A percentile compares a stretch with the other conserved stretches of the same genome.
Evolutionary conservation across 495 filamentous ascomycete genomes (phyloP).

Genomic region (Glarea lozoyensis): DNA sequence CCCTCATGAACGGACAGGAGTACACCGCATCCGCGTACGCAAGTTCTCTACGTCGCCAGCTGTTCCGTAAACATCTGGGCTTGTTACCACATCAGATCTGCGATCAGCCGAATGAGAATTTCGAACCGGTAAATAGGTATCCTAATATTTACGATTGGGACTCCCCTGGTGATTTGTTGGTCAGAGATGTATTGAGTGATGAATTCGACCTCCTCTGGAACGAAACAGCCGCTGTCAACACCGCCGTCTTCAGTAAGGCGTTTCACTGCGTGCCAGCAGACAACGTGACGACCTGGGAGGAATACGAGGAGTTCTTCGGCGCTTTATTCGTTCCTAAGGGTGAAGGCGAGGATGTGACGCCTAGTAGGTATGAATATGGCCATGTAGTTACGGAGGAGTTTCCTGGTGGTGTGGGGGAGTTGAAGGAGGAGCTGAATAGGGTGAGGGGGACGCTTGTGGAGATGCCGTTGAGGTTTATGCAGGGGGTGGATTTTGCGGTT

Average conservation of each 20-base stretch:
- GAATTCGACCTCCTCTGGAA: constrained; percentile 66
- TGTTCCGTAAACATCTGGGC: constrained; percentile 89
- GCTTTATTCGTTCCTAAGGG: constrained; percentile 55
- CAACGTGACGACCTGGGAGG: constrained; percentile 65
- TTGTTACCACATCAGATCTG: constrained; percentile 63
- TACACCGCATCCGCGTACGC: constrained; percentile 76
- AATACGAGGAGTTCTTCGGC: constrained; percentile 75
- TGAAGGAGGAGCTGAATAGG: constrained; percentile 72
- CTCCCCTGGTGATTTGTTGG: constrained; percentile 60
- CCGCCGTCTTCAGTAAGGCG: constrained; percentile 71
- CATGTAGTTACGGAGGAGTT: constrained; percentile 84
- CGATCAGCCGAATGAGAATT: constrained; percentile 58
- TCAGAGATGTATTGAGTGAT: constrained; percentile 64
- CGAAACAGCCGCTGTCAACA: constrained; percentile 65
- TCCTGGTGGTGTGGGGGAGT: constrained; percentile 48
- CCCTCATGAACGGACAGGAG: constrained; percentile 60
- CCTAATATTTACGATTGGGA: constrained; percentile 80
- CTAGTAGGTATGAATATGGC: constrained; percentile 52
- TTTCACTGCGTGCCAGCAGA: constrained; percentile 90
- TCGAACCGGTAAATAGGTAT: constrained; percentile 56
- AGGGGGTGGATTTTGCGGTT: constrained; percentile 77
- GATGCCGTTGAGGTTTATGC: constrained; percentile 87
- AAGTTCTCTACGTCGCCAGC: constrained; percentile 67
- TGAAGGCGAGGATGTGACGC: constrained; percentile 33
- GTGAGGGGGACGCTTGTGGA: constrained; percentile 78